Evolutionary conservation across 2,329 filamentous ascomycete species (phyloP).

Genomic region (Xylaria sp.): DNA sequence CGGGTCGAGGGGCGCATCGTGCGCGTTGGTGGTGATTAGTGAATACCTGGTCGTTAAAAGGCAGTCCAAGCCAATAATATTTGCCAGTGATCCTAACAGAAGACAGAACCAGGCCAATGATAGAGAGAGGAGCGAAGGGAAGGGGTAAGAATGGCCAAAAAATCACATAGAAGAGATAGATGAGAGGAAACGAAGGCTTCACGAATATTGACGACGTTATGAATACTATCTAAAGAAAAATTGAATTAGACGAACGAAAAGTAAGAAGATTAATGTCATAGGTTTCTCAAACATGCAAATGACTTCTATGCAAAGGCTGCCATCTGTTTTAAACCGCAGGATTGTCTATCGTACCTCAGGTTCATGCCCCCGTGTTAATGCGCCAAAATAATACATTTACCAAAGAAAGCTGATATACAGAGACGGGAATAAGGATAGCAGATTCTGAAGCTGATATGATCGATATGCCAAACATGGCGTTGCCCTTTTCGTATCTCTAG

Average conservation of each 20-base stretch:
- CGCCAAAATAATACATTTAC: not conserved
- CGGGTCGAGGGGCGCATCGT: slow-evolving; percentile 79
- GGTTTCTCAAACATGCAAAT: not conserved
- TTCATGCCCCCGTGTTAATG: not conserved
- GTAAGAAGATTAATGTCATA: not conserved
- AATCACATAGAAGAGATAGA: slow-evolving; percentile 1
- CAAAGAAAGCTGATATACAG: not conserved
- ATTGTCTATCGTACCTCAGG: not conserved
- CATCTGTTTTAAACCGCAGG: not conserved
- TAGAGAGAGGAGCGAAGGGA: no score
- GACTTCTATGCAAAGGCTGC: not conserved
- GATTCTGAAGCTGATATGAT: not conserved
- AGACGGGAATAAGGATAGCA: not conserved
- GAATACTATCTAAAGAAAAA: not conserved
- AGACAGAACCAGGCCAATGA: not conserved
- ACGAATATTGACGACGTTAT: slow-evolving; percentile 16
- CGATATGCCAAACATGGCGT: not conserved
- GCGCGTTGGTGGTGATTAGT: slow-evolving; percentile 40
- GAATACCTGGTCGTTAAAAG: not conserved
- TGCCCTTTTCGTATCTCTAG: not conserved
- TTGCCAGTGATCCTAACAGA: not conserved
- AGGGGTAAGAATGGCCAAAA: not conserved
- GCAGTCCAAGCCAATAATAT: not conserved
- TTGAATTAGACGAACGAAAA: not conserved
- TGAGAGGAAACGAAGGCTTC: not conserved